Evolutionary conservation across 2,329 filamentous ascomycete genomes (phyloP).

Genomic region (Zasmidium angulare): DNA sequence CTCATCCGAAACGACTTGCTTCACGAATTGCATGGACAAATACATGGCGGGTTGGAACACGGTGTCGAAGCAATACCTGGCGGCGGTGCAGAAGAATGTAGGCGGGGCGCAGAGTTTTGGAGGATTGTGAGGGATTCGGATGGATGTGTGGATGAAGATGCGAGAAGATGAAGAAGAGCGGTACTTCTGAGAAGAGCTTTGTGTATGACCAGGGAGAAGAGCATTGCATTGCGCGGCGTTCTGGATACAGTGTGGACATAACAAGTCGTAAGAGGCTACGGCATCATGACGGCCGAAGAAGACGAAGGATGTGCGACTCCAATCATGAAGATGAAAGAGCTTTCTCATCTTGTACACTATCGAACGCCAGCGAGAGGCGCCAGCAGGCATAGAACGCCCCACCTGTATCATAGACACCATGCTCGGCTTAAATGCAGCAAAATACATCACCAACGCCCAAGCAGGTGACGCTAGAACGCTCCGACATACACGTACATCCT

Average conservation of each 20-base stretch:
- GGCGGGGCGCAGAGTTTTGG: slow-evolving; percentile 23
- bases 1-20: slow-evolving; percentile 51
- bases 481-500: neutral
- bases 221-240: slow-evolving; percentile 14
- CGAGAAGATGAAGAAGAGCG: too few species aligned
- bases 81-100: slow-evolving; percentile 46
- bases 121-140: slow-evolving; percentile 6
- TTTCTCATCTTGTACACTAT: slow-evolving; percentile 12
- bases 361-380: neutral
- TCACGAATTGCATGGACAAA: slow-evolving; percentile 56
- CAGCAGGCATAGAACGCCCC: neutral
- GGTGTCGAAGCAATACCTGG: slow-evolving; percentile 51
- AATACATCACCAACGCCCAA: neutral
- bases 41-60: slow-evolving; percentile 57
- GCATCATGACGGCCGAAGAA: neutral
- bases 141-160: neutral
- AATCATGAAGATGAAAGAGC: neutral
- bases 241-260: neutral
- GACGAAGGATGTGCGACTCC: neutral
- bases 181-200: neutral
- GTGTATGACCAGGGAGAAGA: neutral
- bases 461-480: slow-evolving; percentile 1
- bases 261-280: neutral
- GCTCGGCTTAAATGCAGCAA: slow-evolving; percentile 10
- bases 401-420: slow-evolving; percentile 15